Conservation (phyloP, 192 early-diverging fungal species). For the Phycomyces blakesleeanus region DNA sequence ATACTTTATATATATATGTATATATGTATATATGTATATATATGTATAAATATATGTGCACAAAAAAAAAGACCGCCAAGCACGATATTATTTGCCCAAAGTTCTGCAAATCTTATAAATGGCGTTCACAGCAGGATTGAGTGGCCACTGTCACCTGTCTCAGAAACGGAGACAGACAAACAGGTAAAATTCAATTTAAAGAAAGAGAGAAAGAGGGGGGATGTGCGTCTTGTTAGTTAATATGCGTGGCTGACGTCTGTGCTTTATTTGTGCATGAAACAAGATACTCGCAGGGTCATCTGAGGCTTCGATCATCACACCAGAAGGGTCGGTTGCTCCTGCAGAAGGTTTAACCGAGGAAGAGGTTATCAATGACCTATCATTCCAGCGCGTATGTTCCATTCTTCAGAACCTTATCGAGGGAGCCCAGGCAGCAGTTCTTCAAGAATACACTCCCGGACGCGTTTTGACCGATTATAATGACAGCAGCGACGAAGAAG, state of each 20-base stretch:
- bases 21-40: too few relatives aligned
- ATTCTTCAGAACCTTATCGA: constrained; percentile 10
- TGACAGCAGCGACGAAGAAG: constrained; percentile 5
- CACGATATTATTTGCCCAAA: too few relatives aligned
- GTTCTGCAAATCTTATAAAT: constrained; percentile 1
- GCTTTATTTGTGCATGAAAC: constrained; percentile 4
- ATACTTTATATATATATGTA: too few relatives aligned
- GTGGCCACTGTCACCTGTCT: constrained; percentile 25
- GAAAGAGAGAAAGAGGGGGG: background rate
- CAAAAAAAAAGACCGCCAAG: background rate
- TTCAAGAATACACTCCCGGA: constrained; percentile 11
- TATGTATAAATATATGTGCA: too few relatives aligned
- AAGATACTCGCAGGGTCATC: constrained; percentile 2
- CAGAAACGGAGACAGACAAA: constrained; percentile 13
- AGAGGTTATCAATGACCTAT: constrained; percentile 5
- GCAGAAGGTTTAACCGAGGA: background rate
- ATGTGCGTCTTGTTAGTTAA: background rate
- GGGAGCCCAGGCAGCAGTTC: constrained; percentile 8
- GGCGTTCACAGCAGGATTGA: constrained; percentile 18
- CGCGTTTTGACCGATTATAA: constrained; percentile 12
- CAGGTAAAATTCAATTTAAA: constrained; percentile 17
- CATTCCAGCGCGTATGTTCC: constrained; percentile 2
- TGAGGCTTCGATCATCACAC: background rate
- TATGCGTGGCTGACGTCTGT: constrained; percentile 5
- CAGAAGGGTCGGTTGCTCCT: background rate